Conservation (phyloP, 768 basidiomycete species). For the Lactarius akahatsu region DNA sequence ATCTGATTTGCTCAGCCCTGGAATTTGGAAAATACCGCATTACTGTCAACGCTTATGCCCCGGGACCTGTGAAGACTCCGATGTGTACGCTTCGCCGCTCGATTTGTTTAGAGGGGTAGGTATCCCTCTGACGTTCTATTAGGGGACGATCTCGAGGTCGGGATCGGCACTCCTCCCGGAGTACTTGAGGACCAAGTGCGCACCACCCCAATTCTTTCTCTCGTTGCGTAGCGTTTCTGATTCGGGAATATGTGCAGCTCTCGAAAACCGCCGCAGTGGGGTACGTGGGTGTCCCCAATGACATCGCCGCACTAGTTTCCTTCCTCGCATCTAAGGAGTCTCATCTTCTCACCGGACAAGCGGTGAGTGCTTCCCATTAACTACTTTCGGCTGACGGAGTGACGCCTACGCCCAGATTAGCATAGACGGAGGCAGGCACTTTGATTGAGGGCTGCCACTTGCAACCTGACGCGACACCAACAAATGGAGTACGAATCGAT, state of each 20-base stretch:
- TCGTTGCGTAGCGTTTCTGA: neutral
- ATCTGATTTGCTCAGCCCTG: constrained; percentile 20
- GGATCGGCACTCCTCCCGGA: constrained; percentile 13
- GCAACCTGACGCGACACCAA: neutral
- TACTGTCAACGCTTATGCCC: constrained; percentile 32
- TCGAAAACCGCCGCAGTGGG: constrained; percentile 28
- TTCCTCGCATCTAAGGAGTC: constrained; percentile 38
- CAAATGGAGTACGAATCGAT: neutral
- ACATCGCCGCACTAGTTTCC: constrained; percentile 36
- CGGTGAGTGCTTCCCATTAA: constrained; percentile 17
- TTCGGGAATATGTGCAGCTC: constrained; percentile 10
- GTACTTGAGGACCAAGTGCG: constrained; percentile 23
- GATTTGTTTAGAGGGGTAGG: neutral
- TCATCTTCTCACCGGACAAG: constrained; percentile 34
- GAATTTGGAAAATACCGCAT: constrained; percentile 29
- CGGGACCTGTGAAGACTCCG: constrained; percentile 28
- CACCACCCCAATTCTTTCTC: neutral
- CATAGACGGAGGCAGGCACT: constrained; percentile 26
- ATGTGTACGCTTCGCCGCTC: constrained; percentile 22
- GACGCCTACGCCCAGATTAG: constrained; percentile 13
- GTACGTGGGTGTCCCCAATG: constrained; percentile 29
- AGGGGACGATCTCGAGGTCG: constrained; percentile 23
- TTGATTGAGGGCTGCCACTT: constrained; percentile 8
- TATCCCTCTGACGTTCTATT: neutral
- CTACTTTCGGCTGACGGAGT: constrained; percentile 3